Evolutionary conservation across 306 rosid species (phyloP), one percentile per base, ranked within the genome.

Genomic region (Vigna angularis): DNA sequence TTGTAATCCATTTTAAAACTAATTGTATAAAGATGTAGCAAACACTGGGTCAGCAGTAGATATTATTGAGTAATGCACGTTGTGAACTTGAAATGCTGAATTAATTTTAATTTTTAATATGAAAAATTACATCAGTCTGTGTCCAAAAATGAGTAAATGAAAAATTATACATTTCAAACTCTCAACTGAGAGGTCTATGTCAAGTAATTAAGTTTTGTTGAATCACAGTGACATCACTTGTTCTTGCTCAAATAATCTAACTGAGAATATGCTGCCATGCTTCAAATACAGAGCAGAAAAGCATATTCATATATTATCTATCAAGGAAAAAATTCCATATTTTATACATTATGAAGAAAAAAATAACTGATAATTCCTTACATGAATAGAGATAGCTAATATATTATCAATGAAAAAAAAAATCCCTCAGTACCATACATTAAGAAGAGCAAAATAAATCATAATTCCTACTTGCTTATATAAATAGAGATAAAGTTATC

Each of bases 401-500:
- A 40, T 8, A 40, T 49, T 16, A 67, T 50, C n/a, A 18, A 8
- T 24, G 30, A 47, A 56, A 66, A 36, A 34, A 66, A 80, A 24
- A 4, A 16, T 16, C 73, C 69, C 22, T 15, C 10, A 66, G 26
- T 17, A 66, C 70, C 36, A 65, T 30, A 28, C 16, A 53, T 69
- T 48, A 16, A 48, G 48, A 57, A 65, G 73, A 59, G 66, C 20
- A 72, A 58, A 38, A 24, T 28, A 51, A 58, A 34, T 66, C 68
- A 70, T 66, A 13, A 12, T 74, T 30, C 57, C 79, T 58, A 70
- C 56, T 82, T 70, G 81, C 71, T 62, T 51, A 30, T 22, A 62
- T 18, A 78, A 64, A n/a, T 2, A 18, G 53, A 24, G 56, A 72
- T 6, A 47, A 30, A 80, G 62, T 24, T 62, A 65, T 82, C 52